phyloP scores from a whole-genome alignment of 179 eudicot genomes.

The Beta lomatogona region DNA sequence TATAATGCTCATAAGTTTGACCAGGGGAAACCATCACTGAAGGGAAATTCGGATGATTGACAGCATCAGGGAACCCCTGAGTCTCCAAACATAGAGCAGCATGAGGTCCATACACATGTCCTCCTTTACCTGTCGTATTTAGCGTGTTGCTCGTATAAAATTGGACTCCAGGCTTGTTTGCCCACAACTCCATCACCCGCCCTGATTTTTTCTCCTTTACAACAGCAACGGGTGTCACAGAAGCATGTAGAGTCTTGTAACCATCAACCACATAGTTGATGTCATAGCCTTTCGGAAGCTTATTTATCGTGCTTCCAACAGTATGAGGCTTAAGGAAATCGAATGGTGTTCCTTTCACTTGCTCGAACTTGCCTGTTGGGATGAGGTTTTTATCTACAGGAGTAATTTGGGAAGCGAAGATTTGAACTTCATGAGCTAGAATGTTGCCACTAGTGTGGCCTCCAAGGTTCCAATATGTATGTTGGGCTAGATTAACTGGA shows the following conservation, averaged over 20 bases:
- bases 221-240: slow-evolving; percentile 49
- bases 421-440: slow-evolving; percentile 54
- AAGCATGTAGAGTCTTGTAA: neutral
- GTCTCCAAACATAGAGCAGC: slow-evolving; percentile 83
- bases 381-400: slow-evolving; percentile 61
- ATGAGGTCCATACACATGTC: slow-evolving; percentile 52
- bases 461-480: slow-evolving; percentile 90
- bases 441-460: slow-evolving; percentile 70
- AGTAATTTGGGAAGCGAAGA: slow-evolving; percentile 69
- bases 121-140: slow-evolving; percentile 59
- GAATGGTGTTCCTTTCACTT: slow-evolving; percentile 71
- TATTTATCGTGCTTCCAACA: slow-evolving; percentile 52
- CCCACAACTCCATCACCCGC: slow-evolving; percentile 55
- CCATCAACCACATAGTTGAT: slow-evolving; percentile 61
- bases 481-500: slow-evolving; percentile 85
- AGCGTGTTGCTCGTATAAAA: slow-evolving; percentile 65
- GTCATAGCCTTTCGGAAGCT: slow-evolving; percentile 62
- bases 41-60: slow-evolving; percentile 77
- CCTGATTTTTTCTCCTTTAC: slow-evolving; percentile 60
- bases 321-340: slow-evolving; percentile 58
- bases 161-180: slow-evolving; percentile 75
- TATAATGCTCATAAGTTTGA: slow-evolving; percentile 49
- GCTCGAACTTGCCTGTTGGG: slow-evolving; percentile 62
- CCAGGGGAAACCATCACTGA: slow-evolving; percentile 73
- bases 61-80: slow-evolving; percentile 83